Evolutionary conservation across 2,329 filamentous ascomycete genomes (phyloP), one percentile per base, ranked within the genome.

Genomic region (Dothistroma septosporum): DNA sequence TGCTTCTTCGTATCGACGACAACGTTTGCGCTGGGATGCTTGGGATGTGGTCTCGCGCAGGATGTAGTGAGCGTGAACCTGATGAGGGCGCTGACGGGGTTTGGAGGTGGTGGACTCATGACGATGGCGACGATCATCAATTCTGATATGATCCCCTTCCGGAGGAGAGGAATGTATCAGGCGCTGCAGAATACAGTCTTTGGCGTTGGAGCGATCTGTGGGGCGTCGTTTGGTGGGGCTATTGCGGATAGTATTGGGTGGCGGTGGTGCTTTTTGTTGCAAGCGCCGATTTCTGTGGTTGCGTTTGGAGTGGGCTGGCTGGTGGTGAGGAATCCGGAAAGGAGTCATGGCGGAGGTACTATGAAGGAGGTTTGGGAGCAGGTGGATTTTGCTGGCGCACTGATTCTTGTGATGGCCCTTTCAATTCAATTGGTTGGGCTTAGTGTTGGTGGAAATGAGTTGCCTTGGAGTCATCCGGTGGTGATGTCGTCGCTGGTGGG

Each of bases 61-160:
- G 67, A 65, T 55, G 64, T 73, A 10, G 50, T 69, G 2, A 12
- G 66, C n/a, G 48, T 71, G n/a, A 72, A 71, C 49, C 35, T 57
- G 16, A 72, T 71, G 70, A 55, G 71, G 12, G 70, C 68, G 0
- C 57, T 73, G 63, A 69, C 68, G 11, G 71, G 71, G 0, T 68
- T 73, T 49, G 71, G 71, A 5, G 70, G 70, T 21, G 71, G 69
- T 24, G 71, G 71, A 1, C 53, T 73, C 52, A 73, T 72, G 69
- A 71, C 70, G 1, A 72, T 73, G 68, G 71, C 71, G 4, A 73
- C 71, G 1, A 72, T 73, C 54, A 68, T 73, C 47, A 87, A 87
- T 62, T 86, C 84, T 0, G 86, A 87, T 68, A 82, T 87, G 75
- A 86, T 88, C 37, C 82, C 82, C 0, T 83, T 85, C 58, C 75